Evolutionary conservation across 148 eudicot species (phyloP).

Genomic region (Vaccinium myrtillus): DNA sequence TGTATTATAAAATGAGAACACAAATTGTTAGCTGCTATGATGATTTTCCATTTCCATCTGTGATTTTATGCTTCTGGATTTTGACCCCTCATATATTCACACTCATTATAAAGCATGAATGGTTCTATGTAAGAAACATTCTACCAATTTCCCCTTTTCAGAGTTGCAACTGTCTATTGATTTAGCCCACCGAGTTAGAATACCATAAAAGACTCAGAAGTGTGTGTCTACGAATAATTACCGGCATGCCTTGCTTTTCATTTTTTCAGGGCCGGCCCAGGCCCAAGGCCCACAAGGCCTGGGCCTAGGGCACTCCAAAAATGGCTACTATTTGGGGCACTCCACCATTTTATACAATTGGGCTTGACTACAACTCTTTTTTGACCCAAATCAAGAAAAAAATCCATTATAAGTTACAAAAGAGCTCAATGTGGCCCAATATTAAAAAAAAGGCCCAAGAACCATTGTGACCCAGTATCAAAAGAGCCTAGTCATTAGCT

Average conservation of each 20-base stretch:
- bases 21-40: not conserved
- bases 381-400: too few species aligned
- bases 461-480: too few species aligned
- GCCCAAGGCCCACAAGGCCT: too few species aligned
- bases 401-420: too few species aligned
- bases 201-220: not conserved
- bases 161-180: not conserved
- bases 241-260: not conserved
- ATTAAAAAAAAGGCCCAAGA: too few species aligned
- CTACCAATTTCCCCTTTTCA: not conserved
- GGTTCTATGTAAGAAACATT: not conserved
- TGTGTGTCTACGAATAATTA: not conserved
- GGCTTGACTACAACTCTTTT: too few species aligned
- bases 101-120: not conserved
- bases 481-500: too few species aligned
- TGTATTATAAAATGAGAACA: not conserved
- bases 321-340: too few species aligned
- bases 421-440: too few species aligned
- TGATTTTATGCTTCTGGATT: not conserved
- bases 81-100: not conserved
- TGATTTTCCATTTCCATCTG: not conserved
- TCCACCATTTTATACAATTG: too few species aligned
- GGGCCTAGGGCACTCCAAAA: too few species aligned
- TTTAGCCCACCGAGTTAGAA: not conserved
- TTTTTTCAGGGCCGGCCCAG: too few species aligned